Evolutionary conservation across 2,329 filamentous ascomycete species (phyloP), one percentile per base, ranked within the genome.

Genomic region (Dendrostoma leiphaemia): DNA sequence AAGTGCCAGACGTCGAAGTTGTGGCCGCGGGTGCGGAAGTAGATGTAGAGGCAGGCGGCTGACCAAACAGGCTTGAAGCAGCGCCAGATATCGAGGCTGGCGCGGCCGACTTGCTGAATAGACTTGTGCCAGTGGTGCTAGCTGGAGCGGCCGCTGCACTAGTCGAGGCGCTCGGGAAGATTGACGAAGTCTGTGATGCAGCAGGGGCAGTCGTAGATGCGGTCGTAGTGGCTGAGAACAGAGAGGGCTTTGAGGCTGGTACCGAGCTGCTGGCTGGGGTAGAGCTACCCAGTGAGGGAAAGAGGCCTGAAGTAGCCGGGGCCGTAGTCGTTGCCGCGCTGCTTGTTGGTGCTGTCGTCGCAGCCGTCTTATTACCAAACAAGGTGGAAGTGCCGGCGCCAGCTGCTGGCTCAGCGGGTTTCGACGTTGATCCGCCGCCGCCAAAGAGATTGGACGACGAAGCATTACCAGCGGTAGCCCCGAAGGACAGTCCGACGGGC

Each of bases 311-410:
- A 7, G 60, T 8, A n/a, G 63, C 37, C 21, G 63, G 57, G 13
- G 62, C 35, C 2, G 60, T 24, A 2, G 58, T 56, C 10, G 54
- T 38, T 15, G 49, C 49, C 24, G 47, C 37, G 23, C 38, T 56
- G 46, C 40, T 54, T 4, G 68, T 56, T 31, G 71, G 66, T 17
- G 64, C 64, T n/a, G 71, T 59, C 21, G 71, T 56, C 12, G 69
- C 64, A 9, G 72, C 65, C 34, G 71, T 67, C 62, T 75, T 76
- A 17, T 68, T 62, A 50, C 71, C 69, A 50, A 81, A 80, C 19
- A 78, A 58, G 26, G 37, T 6, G 17, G 38, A 12, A 21, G 37
- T 48, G 19, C 56, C 51, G 13, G 61, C 32, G 21, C 62, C 24
- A 44, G 65, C 51, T 19, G 68, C 59, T n/a, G 66, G 52, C 29